Base-by-base conservation (phyloP, 2,329 filamentous ascomycete genomes). In the Xylariaceae sp. region DNA sequence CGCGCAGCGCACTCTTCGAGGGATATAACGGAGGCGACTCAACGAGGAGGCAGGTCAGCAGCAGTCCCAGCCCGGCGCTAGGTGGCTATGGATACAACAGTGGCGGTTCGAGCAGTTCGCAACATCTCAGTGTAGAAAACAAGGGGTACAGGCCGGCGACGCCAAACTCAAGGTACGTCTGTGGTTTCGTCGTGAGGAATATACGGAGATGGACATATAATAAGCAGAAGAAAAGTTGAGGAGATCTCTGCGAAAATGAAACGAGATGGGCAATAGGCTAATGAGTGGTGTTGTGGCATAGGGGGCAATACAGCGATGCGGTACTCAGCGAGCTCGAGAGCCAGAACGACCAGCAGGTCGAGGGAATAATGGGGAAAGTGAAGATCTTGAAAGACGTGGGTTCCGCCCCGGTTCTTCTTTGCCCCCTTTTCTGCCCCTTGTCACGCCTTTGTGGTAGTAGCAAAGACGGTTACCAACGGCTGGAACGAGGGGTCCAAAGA, bases 251-350 rank as follows among this genome's bases (percentile, higher is more conserved):
- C 24, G 51, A 4, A 15, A 27, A 2, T 6, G n/a, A n/a, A n/a
- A n/a, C n/a, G n/a, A n/a, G n/a, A n/a, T n/a, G 23, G 37, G 1
- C 5, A 16, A 6, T 35, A 18, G 16, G 37, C 55, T 58, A 37
- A 58, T 46, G 11, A 33, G 3, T 6, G 4, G 26, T 26, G 10
- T 16, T 42, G 35, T 29, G 44, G 16, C 11, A 61, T 62, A 91
- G 88, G 69, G 93, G 93, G 11, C 92, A 97, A 72, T 97, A 97
- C 72, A 93, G 88, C 69, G 88, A 95, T 66, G 89, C 92, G 16
- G 91, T 96, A 41, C 81, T 99, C 47, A 91, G 91, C 70, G 92
- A 96, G 75, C 81, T 99, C 56, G 94, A 99, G 77, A 93, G 89
- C 67, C 94, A 99, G 76, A 97, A 97, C 70, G 92, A 97, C 64